phyloP scores from a whole-genome alignment of 768 basidiomycete genomes.

The Serendipita sp. region DNA sequence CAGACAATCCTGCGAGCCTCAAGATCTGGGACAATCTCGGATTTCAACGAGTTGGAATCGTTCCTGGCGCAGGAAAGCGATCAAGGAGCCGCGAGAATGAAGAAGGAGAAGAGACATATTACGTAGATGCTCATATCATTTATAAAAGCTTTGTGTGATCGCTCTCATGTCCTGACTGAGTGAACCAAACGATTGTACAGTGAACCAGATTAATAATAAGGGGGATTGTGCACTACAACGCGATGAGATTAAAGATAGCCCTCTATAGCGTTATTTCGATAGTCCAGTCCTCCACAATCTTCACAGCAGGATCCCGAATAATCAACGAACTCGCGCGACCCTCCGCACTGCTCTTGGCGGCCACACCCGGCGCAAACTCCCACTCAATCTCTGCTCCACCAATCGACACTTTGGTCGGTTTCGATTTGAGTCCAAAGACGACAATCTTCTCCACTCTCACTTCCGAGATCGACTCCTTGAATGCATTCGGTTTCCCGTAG shows the following conservation, averaged over 20 bases:
- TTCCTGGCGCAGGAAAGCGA: constrained; percentile 57
- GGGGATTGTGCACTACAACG: neutral
- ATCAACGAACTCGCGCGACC: constrained; percentile 45
- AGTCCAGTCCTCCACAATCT: constrained; percentile 48
- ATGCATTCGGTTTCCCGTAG: constrained; percentile 48
- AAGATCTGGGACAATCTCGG: constrained; percentile 75
- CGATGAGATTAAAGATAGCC: neutral
- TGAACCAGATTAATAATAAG: neutral
- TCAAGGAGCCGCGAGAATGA: constrained; percentile 46
- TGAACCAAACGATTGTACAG: neutral
- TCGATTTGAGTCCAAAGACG: constrained; percentile 49
- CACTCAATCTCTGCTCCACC: constrained; percentile 42
- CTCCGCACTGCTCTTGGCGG: constrained; percentile 41
- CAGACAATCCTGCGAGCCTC: constrained; percentile 63
- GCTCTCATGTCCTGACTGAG: neutral
- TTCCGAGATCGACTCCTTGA: constrained; percentile 43
- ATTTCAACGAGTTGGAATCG: constrained; percentile 63
- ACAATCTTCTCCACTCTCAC: constrained; percentile 76
- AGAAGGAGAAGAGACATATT: constrained; percentile 49
- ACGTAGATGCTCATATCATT: constrained; percentile 73
- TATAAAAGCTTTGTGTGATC: constrained; percentile 50
- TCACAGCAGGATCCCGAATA: constrained; percentile 59
- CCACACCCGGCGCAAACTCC: constrained; percentile 47
- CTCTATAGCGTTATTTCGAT: constrained; percentile 20
- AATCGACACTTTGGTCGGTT: constrained; percentile 46